Evolutionary conservation across 2,329 filamentous ascomycete genomes (phyloP), one percentile per base, ranked within the genome.

Genomic region (Davidsoniella virescens): DNA sequence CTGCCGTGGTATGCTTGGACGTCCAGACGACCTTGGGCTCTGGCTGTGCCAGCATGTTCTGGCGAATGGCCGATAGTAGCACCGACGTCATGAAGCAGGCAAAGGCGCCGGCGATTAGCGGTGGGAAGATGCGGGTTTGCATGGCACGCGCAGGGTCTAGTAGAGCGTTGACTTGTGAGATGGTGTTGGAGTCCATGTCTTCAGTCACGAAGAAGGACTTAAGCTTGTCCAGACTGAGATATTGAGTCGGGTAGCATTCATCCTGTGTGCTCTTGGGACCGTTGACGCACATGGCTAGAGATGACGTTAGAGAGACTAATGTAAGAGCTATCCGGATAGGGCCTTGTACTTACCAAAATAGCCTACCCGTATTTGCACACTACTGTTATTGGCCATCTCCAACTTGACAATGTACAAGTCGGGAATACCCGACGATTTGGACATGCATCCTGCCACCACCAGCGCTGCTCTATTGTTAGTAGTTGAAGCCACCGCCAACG

Each of bases 371-470:
- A 53, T 48, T 26, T 53, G 52, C 18, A 48, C 48, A 18, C 18
- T 48, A 18, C 29, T 48, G 14, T 38, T 48, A 18, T 44, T 48
- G 17, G 43, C 16, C 18, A 50, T 44, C n/a, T 53, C 43, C 10
- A 53, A 44, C 17, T 44, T 38, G 14, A 53, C 48, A 50, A 53
- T 45, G 12, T 53, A 53, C 9, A 53, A 33, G 40, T 50, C 44
- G 6, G 52, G 52, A 18, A 53, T 50, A 10, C 52, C 52, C 10
- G 47, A 39, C 14, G 52, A 53, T 20, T 50, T 53, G 25, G 52
- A 53, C 52, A 53, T 53, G 9, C 52, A 53, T 53, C 52, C 52
- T 50, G 52, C 48, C 23, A 53, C 38, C 2, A 53, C 47, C 37
- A 53, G 23, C 14, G 52, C 52, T 53, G 39, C 5, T 5, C 16